A percentile compares a stretch with the other conserved stretches of the same genome.
phyloP scores from a whole-genome alignment of 768 basidiomycete genomes.

The Coprinellus aureogranulatus region DNA sequence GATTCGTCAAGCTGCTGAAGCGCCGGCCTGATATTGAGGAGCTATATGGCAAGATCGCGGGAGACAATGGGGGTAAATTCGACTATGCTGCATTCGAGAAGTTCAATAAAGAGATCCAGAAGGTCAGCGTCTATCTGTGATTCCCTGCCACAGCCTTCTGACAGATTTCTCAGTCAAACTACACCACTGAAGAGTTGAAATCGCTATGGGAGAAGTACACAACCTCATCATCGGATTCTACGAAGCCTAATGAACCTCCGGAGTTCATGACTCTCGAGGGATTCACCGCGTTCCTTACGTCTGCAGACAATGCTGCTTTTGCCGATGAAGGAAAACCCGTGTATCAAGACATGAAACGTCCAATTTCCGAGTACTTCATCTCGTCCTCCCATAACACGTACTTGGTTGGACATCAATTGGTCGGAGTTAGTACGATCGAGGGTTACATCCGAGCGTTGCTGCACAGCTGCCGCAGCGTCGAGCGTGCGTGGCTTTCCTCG shows the following conservation, averaged over 20 bases:
- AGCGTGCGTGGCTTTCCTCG: slow-evolving; percentile 53
- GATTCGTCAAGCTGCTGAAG: slow-evolving; percentile 80
- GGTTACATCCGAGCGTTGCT: slow-evolving; percentile 90
- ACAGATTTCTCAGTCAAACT: slow-evolving; percentile 28
- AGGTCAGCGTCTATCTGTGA: slow-evolving; percentile 24
- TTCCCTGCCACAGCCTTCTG: neutral
- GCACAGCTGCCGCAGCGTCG: slow-evolving; percentile 90
- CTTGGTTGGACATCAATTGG: slow-evolving; percentile 79
- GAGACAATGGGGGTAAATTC: slow-evolving; percentile 32
- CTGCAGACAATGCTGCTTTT: slow-evolving; percentile 66
- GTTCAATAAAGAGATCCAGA: slow-evolving; percentile 46
- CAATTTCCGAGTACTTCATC: slow-evolving; percentile 85
- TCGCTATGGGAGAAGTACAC: slow-evolving; percentile 37
- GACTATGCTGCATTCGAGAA: slow-evolving; percentile 42
- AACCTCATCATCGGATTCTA: slow-evolving; percentile 4
- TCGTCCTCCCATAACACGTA: slow-evolving; percentile 93
- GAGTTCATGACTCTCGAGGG: slow-evolving; percentile 50
- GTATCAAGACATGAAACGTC: slow-evolving; percentile 84
- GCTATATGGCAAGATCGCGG: slow-evolving; percentile 47
- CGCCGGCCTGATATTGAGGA: slow-evolving; percentile 77
- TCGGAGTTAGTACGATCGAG: slow-evolving; percentile 87
- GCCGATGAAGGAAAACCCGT: slow-evolving; percentile 41
- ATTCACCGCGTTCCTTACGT: slow-evolving; percentile 79
- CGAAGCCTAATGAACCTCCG: slow-evolving; percentile 14
- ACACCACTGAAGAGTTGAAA: slow-evolving; percentile 31